These are phyloP conservation scores for Cylindricascospora bacillispora DNA, from an alignment of 1,139 yeast genomes.

Conservation along the genomic window DNA sequence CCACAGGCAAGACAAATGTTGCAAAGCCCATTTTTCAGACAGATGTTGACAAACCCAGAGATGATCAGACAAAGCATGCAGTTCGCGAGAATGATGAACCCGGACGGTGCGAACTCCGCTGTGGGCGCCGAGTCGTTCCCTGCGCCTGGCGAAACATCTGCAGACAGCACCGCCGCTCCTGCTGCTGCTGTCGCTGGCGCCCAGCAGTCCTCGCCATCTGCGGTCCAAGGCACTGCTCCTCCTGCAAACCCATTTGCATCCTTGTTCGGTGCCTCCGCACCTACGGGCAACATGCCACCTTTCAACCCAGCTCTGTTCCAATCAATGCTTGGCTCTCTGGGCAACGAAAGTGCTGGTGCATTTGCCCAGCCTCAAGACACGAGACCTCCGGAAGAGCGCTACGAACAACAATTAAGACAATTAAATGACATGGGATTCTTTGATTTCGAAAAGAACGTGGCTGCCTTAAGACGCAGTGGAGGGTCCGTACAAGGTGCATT, in stretches of 20 bases:
- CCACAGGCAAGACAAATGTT: slow-evolving; percentile 81
- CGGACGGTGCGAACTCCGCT: slow-evolving; percentile 25
- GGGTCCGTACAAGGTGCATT: slow-evolving; percentile 97
- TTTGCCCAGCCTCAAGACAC: slow-evolving; percentile 36
- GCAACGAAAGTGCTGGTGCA: no score
- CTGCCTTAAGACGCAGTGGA: slow-evolving; percentile 86
- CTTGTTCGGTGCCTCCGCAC: slow-evolving; percentile 9
- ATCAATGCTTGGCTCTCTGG: slow-evolving; percentile 29
- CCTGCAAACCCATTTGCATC: slow-evolving; percentile 35
- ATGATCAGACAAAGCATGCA: slow-evolving; percentile 74
- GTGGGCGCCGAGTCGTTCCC: slow-evolving; percentile 23
- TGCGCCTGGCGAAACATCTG: slow-evolving; percentile 29
- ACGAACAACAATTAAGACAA: slow-evolving; percentile 80
- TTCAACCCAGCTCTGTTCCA: slow-evolving; percentile 30
- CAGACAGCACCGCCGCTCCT: no score
- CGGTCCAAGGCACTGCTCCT: slow-evolving; percentile 33
- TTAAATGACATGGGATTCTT: slow-evolving; percentile 93
- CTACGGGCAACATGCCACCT: slow-evolving; percentile 12
- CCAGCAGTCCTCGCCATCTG: slow-evolving; percentile 41
- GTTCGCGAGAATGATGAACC: slow-evolving; percentile 40
- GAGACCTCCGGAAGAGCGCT: slow-evolving; percentile 93
- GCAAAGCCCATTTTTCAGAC: slow-evolving; percentile 73
- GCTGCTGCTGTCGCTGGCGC: no score
- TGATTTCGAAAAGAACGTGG: slow-evolving; percentile 84
- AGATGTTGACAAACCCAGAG: slow-evolving; percentile 77